A percentile compares a stretch with the other conserved stretches of the same genome.
Conservation (phyloP, 805 yeast species). For the Debaryomyces tyrocola region DNA sequence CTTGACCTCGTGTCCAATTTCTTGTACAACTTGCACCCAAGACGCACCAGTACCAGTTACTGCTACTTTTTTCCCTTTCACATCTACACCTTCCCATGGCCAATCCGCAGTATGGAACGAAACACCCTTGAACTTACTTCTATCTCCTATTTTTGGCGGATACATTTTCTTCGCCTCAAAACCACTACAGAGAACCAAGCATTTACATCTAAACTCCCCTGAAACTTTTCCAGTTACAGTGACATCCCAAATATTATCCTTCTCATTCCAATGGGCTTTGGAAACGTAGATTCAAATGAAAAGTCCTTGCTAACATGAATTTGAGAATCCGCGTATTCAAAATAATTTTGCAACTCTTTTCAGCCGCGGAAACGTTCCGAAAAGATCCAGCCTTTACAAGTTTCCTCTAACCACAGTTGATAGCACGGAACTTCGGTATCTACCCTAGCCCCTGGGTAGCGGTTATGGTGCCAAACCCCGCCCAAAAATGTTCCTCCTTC, state of each 20-base stretch:
- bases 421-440: conserved; percentile 25
- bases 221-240: conserved; percentile 2
- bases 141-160: conserved; percentile 19
- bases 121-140: conserved; percentile 21
- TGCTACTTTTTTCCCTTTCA: conserved; percentile 21
- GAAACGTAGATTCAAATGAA: conserved; percentile 17
- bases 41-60: conserved; percentile 34
- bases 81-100: conserved; percentile 20
- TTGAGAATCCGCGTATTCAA: no score
- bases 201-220: conserved; percentile 1
- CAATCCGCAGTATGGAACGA: conserved; percentile 29
- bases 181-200: conserved; percentile 17
- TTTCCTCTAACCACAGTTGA: conserved; percentile 21
- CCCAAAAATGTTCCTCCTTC: conserved; percentile 11
- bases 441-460: conserved; percentile 23
- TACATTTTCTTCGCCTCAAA: conserved; percentile 20
- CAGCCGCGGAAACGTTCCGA: conserved; percentile 22
- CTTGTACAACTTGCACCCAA: conserved; percentile 27
- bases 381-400: conserved; percentile 23
- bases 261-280: conserved; percentile 19
- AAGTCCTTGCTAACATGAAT: conserved; percentile 19
- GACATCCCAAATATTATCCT: conserved; percentile 13
- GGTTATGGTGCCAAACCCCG: conserved; percentile 16
- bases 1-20: conserved; percentile 15
- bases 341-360: no score